phyloP scores from a whole-genome alignment of 352 stramenopile genomes.

The Globisporangium perplexum region DNA sequence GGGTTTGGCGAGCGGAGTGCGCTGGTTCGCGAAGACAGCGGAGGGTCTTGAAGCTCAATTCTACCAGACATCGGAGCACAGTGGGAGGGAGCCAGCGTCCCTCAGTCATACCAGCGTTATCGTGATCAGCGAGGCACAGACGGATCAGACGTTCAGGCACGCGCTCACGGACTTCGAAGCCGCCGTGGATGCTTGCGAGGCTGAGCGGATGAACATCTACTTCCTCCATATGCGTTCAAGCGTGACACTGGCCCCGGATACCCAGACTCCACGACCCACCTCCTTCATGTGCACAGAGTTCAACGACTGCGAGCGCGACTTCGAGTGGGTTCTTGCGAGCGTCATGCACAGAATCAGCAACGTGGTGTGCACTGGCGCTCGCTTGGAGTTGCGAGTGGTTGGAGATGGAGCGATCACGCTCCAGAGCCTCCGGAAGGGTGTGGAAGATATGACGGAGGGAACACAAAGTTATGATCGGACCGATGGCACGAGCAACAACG shows the following conservation, averaged over 20 bases:
- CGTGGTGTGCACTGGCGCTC: constrained; percentile 7
- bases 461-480: no score
- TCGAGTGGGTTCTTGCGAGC: constrained; percentile 13
- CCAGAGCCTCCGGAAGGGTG: neutral
- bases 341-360: constrained; percentile 10
- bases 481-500: neutral
- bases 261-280: neutral
- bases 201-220: constrained; percentile 7
- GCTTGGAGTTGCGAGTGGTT: constrained; percentile 1
- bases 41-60: neutral
- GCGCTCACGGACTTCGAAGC: constrained; percentile 1
- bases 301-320: constrained; percentile 6
- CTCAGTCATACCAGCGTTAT: constrained; percentile 12
- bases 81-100: neutral
- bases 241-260: no score
- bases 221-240: constrained; percentile 14
- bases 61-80: neutral
- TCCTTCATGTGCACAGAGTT: constrained; percentile 10
- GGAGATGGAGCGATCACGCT: constrained; percentile 5
- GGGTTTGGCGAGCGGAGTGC: neutral
- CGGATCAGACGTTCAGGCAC: neutral
- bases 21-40: neutral
- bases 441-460: neutral
- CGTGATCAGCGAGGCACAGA: constrained; percentile 4
- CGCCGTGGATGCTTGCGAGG: neutral